Evolutionary conservation across 371 early-diverging fungal genomes (phyloP).

Genomic region (Massospora cicadina): DNA sequence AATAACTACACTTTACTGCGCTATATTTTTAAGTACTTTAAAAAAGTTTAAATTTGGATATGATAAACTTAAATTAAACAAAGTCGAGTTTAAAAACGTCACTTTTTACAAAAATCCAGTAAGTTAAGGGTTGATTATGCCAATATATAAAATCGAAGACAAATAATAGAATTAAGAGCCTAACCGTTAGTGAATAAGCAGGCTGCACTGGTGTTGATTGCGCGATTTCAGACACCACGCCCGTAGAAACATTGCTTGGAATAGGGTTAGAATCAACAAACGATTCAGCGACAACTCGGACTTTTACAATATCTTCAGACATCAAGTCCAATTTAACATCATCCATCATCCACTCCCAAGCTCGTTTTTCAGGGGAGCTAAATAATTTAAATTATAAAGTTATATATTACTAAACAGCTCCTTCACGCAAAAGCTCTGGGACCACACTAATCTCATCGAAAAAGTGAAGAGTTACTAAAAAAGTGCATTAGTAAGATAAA

Average conservation of each 20-base stretch:
- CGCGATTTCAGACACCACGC: neutral
- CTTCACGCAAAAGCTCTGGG: conserved; percentile 23
- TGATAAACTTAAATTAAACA: too few species aligned
- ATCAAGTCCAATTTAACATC: neutral
- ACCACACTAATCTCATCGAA: conserved; percentile 86
- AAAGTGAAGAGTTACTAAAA: conserved; percentile 64
- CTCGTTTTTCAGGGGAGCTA: neutral
- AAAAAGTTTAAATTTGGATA: too few species aligned
- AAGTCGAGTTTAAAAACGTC: too few species aligned
- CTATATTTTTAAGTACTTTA: too few species aligned
- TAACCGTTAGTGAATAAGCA: neutral
- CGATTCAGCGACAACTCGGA: neutral
- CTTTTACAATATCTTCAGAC: neutral
- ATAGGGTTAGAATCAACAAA: neutral
- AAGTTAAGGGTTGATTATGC: too few species aligned
- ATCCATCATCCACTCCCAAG: neutral
- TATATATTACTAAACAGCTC: conserved; percentile 17
- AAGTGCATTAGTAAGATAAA: neutral
- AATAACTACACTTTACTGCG: too few species aligned
- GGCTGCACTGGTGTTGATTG: neutral
- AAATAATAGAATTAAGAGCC: neutral
- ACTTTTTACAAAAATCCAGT: too few species aligned
- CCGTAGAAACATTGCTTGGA: neutral
- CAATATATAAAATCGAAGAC: too few species aligned
- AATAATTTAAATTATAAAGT: neutral